phyloP scores from a whole-genome alignment of 2,329 filamentous ascomycete genomes.

The Monosporascus sp. region DNA sequence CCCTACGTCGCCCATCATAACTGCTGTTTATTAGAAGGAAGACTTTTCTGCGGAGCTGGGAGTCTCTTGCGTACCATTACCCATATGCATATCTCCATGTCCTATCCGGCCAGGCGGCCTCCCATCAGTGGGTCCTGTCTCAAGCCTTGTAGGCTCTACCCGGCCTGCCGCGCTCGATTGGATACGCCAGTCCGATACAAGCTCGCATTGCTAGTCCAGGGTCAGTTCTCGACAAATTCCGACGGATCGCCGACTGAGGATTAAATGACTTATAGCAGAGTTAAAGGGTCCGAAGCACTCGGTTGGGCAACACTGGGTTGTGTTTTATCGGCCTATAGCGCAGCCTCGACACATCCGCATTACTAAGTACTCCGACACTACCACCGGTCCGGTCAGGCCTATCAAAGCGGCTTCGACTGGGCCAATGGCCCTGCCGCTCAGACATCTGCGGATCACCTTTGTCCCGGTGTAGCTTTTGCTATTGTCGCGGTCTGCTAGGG shows the following conservation, averaged over 20 bases:
- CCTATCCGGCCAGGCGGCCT: conserved; percentile 1
- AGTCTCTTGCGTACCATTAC: conserved; percentile 1
- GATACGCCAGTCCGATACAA: conserved; percentile 6
- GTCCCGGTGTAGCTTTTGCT: neutral
- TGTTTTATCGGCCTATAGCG: neutral
- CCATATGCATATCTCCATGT: conserved; percentile 5
- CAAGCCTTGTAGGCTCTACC: conserved; percentile 1
- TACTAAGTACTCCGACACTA: conserved; percentile 7
- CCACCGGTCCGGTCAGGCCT: conserved; percentile 4
- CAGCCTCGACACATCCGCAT: conserved; percentile 1
- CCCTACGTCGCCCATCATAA: conserved; percentile 5
- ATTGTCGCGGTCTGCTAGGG: neutral
- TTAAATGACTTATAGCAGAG: conserved; percentile 5
- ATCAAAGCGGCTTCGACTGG: neutral
- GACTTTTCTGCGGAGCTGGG: too few species aligned
- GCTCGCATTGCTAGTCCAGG: conserved; percentile 6
- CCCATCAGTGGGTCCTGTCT: conserved; percentile 7
- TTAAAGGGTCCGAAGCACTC: conserved; percentile 8
- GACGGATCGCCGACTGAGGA: neutral
- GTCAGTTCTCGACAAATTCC: too few species aligned
- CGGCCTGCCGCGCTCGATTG: neutral
- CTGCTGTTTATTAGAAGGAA: conserved; percentile 1
- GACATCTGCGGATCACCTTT: neutral
- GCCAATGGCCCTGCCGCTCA: neutral
- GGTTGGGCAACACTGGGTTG: conserved; percentile 4